Conservation (phyloP, 805 yeast genomes). For the Yarrowia sp. region DNA sequence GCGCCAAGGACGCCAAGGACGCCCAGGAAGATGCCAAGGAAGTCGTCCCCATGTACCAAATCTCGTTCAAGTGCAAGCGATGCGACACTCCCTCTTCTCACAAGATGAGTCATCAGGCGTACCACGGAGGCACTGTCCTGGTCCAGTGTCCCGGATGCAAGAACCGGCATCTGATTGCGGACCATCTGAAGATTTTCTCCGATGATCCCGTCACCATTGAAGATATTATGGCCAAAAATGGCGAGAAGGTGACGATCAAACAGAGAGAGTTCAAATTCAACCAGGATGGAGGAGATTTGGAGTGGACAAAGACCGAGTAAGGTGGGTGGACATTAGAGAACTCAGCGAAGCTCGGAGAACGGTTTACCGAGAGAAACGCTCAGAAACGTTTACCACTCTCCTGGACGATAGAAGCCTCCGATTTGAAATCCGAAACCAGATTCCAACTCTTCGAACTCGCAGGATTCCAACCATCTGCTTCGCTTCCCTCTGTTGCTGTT, state of each 20-base stretch:
- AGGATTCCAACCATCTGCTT: too few relatives aligned
- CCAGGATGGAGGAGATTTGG: conserved; percentile 47
- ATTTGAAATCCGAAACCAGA: too few relatives aligned
- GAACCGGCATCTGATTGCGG: conserved; percentile 89
- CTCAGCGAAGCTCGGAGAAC: neutral
- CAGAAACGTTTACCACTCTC: too few relatives aligned
- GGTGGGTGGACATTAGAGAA: neutral
- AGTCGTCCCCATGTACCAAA: conserved; percentile 80
- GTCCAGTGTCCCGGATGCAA: conserved; percentile 93
- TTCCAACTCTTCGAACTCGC: too few relatives aligned
- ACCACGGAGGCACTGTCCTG: conserved; percentile 81
- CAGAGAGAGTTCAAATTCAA: conserved; percentile 47
- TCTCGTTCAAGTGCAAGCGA: conserved; percentile 90
- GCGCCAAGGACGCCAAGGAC: conserved; percentile 8
- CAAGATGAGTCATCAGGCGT: conserved; percentile 91
- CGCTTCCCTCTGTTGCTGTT: too few relatives aligned
- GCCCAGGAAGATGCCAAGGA: conserved; percentile 22
- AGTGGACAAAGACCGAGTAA: conserved; percentile 44
- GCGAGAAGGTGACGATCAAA: conserved; percentile 74
- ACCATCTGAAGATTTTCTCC: conserved; percentile 81
- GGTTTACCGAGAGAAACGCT: too few relatives aligned
- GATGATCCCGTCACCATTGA: conserved; percentile 79
- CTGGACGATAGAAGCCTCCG: too few relatives aligned
- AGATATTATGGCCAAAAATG: conserved; percentile 76
- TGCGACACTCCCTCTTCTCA: conserved; percentile 87